Conservation (phyloP, 1,139 yeast genomes). For the Suhomyces chickasaworum region DNA sequence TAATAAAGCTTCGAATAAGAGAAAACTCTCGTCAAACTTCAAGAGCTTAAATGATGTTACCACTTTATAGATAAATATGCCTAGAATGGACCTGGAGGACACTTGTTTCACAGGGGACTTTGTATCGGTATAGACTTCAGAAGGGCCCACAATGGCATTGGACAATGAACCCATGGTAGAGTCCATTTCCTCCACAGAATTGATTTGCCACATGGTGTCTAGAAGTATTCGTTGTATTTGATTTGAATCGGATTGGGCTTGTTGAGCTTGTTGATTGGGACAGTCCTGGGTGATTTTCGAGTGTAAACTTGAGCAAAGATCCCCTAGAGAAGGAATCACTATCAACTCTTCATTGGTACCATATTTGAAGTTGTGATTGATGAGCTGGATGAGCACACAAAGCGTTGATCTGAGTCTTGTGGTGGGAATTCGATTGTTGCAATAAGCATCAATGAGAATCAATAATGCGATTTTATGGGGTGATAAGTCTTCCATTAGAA, state of each 20-base stretch:
- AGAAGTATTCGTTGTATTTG: conserved; percentile 18
- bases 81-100: conserved; percentile 41
- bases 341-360: conserved; percentile 26
- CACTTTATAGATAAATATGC: conserved; percentile 39
- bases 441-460: conserved; percentile 26
- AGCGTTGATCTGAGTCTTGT: conserved; percentile 17
- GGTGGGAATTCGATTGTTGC: conserved; percentile 21
- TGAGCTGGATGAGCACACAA: conserved; percentile 23
- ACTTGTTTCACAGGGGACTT: conserved; percentile 14
- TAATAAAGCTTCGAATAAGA: conserved; percentile 56
- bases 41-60: conserved; percentile 53
- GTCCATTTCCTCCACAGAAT: conserved; percentile 41
- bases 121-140: conserved; percentile 11
- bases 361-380: conserved; percentile 30
- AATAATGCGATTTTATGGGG: conserved; percentile 39
- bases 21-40: conserved; percentile 58
- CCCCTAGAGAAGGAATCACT: conserved; percentile 31
- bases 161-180: conserved; percentile 18
- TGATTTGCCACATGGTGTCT: conserved; percentile 32
- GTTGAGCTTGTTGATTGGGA: not conserved
- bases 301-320: conserved; percentile 23
- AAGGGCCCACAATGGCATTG: conserved; percentile 13
- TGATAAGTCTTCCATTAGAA: conserved; percentile 37
- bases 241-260: conserved; percentile 8
- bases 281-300: conserved; percentile 1